Base-by-base conservation (phyloP, 2,329 filamentous ascomycete species). In the Peltaster fructicola region DNA sequence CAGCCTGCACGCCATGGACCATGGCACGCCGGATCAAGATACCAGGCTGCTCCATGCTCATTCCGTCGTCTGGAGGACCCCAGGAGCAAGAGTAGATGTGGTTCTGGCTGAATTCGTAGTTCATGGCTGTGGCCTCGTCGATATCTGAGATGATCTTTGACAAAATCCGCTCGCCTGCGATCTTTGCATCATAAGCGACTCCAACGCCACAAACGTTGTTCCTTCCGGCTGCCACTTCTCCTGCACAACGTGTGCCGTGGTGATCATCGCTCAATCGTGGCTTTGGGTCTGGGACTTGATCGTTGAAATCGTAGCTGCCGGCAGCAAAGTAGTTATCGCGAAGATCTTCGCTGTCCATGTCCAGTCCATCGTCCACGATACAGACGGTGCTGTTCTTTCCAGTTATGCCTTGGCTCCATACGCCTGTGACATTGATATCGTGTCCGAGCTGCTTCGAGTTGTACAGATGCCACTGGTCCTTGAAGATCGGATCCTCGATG, bases 1-100 rank as follows among this genome's bases (percentile, higher is more conserved):
- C 88, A 30, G 90, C 72, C 46, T 95, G 84, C 7, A 93, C 65
- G 16, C 80, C 85, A 39, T 88, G 88, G 24, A 93, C 61, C 73
- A 98, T 92, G 14, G 88, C 85, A 37, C 72, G 69, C 39, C 74
- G 70, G 42, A 98, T 93, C 11, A 98, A 60, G 26, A 91, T 68
- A 4, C 82, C 80, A 0, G 88, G 88, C 0, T 73, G 80, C 39
- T 95, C 85, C 88, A 98, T 98, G 13, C 81, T 82, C 32, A 64
- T 63, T 22, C 88, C 88, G 47, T 95, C 84, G 43, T 98, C 88
- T 0, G 82, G 80, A 6, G 88, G 88, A 1, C 88, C 88, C 88
- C 88, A 98, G 0, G 88, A 98, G 56, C 88, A 98, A 1, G 88
- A 98, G 54, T 93, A 98, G 30, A 98, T 95, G 31, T 93, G 71